A percentile compares a stretch with the other conserved stretches of the same genome.
phyloP scores from a whole-genome alignment of 1,284 basidiomycete genomes.

The Kwoniella shivajii region DNA sequence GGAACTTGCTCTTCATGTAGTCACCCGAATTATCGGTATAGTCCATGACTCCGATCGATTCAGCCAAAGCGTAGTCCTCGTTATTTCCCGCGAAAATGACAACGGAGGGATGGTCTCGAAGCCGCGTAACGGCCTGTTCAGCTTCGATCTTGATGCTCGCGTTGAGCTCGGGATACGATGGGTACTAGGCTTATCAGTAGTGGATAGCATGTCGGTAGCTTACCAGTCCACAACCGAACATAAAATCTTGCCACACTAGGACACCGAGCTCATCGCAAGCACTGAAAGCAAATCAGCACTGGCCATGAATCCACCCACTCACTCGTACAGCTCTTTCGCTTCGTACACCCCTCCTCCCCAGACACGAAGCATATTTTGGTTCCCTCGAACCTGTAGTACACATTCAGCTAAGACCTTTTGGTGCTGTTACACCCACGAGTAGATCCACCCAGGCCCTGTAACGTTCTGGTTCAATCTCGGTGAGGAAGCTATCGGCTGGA shows the following conservation, averaged over 20 bases:
- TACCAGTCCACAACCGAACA: conserved; percentile 64
- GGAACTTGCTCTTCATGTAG: conserved; percentile 79
- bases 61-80: conserved; percentile 72
- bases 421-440: conserved; percentile 33
- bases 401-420: too few relatives aligned
- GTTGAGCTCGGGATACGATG: conserved; percentile 56
- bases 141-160: conserved; percentile 56
- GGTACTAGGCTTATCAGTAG: conserved; percentile 50
- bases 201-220: conserved; percentile 7
- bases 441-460: conserved; percentile 57
- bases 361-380: conserved; percentile 60
- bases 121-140: conserved; percentile 55
- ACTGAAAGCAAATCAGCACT: conserved; percentile 7
- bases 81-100: conserved; percentile 91
- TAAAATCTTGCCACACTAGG: conserved; percentile 60
- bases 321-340: conserved; percentile 57
- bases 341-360: conserved; percentile 62
- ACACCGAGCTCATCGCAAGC: conserved; percentile 67
- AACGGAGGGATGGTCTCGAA: conserved; percentile 61
- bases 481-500: conserved; percentile 83
- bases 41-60: conserved; percentile 72
- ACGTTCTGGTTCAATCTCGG: conserved; percentile 62
- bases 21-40: conserved; percentile 77
- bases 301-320: background rate
- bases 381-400: conserved; percentile 53